Evolutionary conservation across 495 filamentous ascomycete genomes (phyloP), one percentile per base, ranked within the genome.

Genomic region (Trichoderma erinaceum): DNA sequence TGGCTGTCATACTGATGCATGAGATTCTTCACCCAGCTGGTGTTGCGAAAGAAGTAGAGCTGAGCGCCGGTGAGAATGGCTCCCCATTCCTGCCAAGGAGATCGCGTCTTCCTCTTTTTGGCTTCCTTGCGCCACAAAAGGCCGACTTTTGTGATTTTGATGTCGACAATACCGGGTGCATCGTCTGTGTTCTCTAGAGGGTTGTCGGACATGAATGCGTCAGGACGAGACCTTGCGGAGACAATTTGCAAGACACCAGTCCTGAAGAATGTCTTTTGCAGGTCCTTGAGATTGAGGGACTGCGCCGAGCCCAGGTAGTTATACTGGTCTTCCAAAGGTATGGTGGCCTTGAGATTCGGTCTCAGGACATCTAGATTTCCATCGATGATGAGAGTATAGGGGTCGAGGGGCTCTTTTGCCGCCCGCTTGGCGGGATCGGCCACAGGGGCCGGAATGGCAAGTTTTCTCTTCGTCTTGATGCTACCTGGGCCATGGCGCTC

Each of bases 11-110:
- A 84, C 73, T 99, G 95, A 68, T 90, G 85, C 80, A 97, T 91
- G 68, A 99, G 77, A 67, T 82, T 88, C 74, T 95, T 97, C n/a
- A 96, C 86, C 95, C 95, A 98, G 13, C 84, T 80, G 23, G 91
- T 87, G 73, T 98, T 97, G 67, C 90, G 87, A 79, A 99, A 99
- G 79, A 99, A 93, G 77, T 96, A 98, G 56, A 99, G 84, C 72
- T 97, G 94, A 16, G 95, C 94, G 32, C 93, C 89, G 7, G 95
- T 99, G 25, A 99, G 83, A 61, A 99, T 87, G 41, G 93, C 94
- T 63, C 95, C 95, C 95, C 95, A 99, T 80, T 98, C 95, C 71
- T 97, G 92, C 95, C 95, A 99, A 1, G 95, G 96, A 1, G 93
- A 97, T 43, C 96, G 85, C 0, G 92, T 89, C 76, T 92, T 92